phyloP scores from a whole-genome alignment of 805 yeast species.

The Blastobotrys peoriensis region DNA sequence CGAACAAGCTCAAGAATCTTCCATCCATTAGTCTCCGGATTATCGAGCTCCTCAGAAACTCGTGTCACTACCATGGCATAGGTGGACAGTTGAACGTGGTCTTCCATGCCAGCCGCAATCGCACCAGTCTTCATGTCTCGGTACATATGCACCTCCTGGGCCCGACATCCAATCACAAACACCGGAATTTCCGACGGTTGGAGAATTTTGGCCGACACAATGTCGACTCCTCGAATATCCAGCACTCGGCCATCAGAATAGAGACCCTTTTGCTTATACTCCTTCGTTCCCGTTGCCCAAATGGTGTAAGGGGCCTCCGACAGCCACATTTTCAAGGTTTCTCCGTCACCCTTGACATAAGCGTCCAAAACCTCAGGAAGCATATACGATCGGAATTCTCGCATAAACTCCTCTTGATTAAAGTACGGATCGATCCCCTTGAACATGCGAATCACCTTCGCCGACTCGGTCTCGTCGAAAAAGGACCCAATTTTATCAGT shows the following conservation, averaged over 20 bases:
- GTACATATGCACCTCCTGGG: constrained; percentile 89
- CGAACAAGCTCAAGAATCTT: constrained; percentile 89
- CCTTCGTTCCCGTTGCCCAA: constrained; percentile 89
- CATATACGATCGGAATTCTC: constrained; percentile 82
- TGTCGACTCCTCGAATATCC: constrained; percentile 92
- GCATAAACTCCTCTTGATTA: constrained; percentile 68
- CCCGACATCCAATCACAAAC: constrained; percentile 88
- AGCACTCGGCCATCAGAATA: constrained; percentile 86
- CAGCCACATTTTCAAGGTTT: constrained; percentile 80
- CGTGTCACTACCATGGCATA: constrained; percentile 95
- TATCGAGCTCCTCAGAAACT: constrained; percentile 84
- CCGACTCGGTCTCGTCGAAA: constrained; percentile 94
- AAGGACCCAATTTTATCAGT: constrained; percentile 77
- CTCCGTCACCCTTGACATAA: constrained; percentile 84
- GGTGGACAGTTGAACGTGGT: constrained; percentile 85
- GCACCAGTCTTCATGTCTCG: constrained; percentile 89
- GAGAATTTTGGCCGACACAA: constrained; percentile 77
- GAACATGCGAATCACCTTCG: constrained; percentile 82
- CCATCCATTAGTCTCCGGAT: constrained; percentile 95
- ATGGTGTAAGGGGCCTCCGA: constrained; percentile 96
- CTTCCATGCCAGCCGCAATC: constrained; percentile 92
- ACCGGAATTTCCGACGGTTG: constrained; percentile 93
- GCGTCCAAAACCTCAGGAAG: constrained; percentile 96
- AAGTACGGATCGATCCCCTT: constrained; percentile 87
- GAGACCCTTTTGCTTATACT: constrained; percentile 82